Conservation (phyloP, 2,329 filamentous ascomycete genomes). For the Sphaerulina vaccinii region DNA sequence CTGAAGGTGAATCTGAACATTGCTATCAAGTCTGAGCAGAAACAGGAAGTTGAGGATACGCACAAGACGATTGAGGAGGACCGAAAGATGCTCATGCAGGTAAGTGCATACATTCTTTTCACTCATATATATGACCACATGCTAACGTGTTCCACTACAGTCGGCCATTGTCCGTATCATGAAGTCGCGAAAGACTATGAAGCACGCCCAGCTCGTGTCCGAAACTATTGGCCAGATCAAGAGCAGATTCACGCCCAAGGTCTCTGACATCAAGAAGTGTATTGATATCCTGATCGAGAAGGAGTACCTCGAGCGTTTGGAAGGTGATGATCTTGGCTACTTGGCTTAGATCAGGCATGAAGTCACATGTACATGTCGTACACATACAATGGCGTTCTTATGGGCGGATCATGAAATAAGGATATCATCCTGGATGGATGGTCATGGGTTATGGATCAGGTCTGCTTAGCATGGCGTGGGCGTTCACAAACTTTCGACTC, state of each 20-base stretch:
- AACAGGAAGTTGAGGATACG: constrained; percentile 93
- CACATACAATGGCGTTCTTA: constrained; percentile 6
- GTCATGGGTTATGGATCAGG: too few relatives aligned
- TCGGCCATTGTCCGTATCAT: constrained; percentile 99
- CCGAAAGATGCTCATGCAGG: constrained; percentile 92
- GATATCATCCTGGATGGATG: constrained; percentile 11
- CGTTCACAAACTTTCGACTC: constrained; percentile 20
- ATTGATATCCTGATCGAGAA: constrained; percentile 98
- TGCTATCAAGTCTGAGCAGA: constrained; percentile 89
- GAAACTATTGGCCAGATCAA: constrained; percentile 96
- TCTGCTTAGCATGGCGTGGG: constrained; percentile 34
- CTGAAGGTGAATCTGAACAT: constrained; percentile 96
- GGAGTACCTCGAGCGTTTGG: constrained; percentile 94
- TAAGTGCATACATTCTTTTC: constrained; percentile 60
- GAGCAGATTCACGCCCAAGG: constrained; percentile 86
- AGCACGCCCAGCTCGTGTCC: constrained; percentile 88
- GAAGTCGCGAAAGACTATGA: constrained; percentile 99
- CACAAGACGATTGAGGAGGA: constrained; percentile 99
- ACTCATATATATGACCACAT: constrained; percentile 3
- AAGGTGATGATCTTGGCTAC: constrained; percentile 92
- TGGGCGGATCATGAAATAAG: not conserved
- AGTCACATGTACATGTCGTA: not conserved
- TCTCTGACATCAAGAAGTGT: constrained; percentile 98
- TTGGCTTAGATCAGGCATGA: constrained; percentile 61
- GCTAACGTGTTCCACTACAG: constrained; percentile 52